Evolutionary conservation across 176 grass and related monocot genomes (phyloP), one percentile per base, ranked within the genome.

Genomic region (Musa troglodytarum): DNA sequence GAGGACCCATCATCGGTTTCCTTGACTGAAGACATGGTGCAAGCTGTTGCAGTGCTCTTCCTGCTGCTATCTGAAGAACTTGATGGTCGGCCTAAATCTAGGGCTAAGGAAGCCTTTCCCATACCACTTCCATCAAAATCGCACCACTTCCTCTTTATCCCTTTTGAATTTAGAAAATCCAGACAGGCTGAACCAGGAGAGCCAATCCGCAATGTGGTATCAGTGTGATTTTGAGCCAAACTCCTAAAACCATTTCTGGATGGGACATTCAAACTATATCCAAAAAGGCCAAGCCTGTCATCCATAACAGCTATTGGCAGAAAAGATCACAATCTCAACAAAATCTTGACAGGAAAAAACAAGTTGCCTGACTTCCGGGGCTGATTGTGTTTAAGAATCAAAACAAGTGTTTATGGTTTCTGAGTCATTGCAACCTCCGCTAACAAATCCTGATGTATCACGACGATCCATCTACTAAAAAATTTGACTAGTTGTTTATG

Each of bases 391-490:
- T 50, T 57, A 70, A 69, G 29, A 49, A 49, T 43, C 54, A 58
- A 21, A 28, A 2, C 49, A 28, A 52, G 15, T 10, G 57, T 17
- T 63, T 8, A 51, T 23, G 12, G 21, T 20, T 6, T 29, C 51
- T 28, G 20, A 11, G 14, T 53, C 55, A 9, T 15, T 34, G 16
- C 69, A 89, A 23, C 95, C 95, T 73, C 95, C 95, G 70, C 95
- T 99, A 53, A 99, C 95, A 92, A 94, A 99, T 73, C 95, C 95
- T 15, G 69, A 83, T 53, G 95, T 99, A 86, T 99, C 95, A 13
- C 1, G 10, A 50, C 58, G 58, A 49, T 80, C 69, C 78, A 80
- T 80, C 72, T 73, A 21, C 17, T 34, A 52, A 49, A 43, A 61
- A 26, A 9, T 22, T 19, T 20, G 7, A 17, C 4, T 13, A 21